Percentiles rank a stretch among this genome's conserved stretches.
phyloP scores from a whole-genome alignment of 2,329 filamentous ascomycete species.

The Neospermospora avenae region DNA sequence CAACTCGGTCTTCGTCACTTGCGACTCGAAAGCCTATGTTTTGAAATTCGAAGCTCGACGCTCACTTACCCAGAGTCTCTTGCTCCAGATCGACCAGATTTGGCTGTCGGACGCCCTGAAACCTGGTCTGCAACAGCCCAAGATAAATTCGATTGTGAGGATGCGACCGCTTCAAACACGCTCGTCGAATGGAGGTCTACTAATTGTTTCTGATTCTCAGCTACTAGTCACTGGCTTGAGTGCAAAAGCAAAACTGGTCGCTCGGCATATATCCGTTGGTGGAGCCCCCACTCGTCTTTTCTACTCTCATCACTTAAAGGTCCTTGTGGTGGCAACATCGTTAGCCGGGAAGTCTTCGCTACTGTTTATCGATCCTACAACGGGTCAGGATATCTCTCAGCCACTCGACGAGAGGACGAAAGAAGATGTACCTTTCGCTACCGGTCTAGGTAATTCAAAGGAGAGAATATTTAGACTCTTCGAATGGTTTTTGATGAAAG shows the following conservation, averaged over 20 bases:
- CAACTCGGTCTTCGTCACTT: slow-evolving; percentile 44
- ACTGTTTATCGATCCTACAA: slow-evolving; percentile 54
- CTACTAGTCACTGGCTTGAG: slow-evolving; percentile 54
- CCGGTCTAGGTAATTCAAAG: slow-evolving; percentile 52
- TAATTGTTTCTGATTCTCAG: slow-evolving; percentile 49
- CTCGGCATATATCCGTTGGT: slow-evolving; percentile 45
- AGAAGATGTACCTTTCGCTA: slow-evolving; percentile 46
- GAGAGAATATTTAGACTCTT: slow-evolving; percentile 59
- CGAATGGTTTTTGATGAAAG: slow-evolving; percentile 61
- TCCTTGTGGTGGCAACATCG: slow-evolving; percentile 52
- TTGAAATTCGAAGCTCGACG: slow-evolving; percentile 15
- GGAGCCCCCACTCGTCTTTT: slow-evolving; percentile 44
- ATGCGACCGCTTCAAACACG: slow-evolving; percentile 37
- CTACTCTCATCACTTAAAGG: slow-evolving; percentile 50
- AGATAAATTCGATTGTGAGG: slow-evolving; percentile 46
- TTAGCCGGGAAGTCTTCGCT: slow-evolving; percentile 46
- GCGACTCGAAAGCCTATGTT: slow-evolving; percentile 43
- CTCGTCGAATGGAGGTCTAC: slow-evolving; percentile 33
- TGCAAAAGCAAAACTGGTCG: slow-evolving; percentile 44
- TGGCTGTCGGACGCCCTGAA: slow-evolving; percentile 52
- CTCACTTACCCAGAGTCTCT: not conserved
- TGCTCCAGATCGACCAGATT: slow-evolving; percentile 37
- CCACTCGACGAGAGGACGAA: slow-evolving; percentile 42
- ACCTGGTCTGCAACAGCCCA: slow-evolving; percentile 43
- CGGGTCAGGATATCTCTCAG: slow-evolving; percentile 49